Evolutionary conservation across 2,329 filamentous ascomycete genomes (phyloP).

Genomic region (Ilyonectria mors-panacis): DNA sequence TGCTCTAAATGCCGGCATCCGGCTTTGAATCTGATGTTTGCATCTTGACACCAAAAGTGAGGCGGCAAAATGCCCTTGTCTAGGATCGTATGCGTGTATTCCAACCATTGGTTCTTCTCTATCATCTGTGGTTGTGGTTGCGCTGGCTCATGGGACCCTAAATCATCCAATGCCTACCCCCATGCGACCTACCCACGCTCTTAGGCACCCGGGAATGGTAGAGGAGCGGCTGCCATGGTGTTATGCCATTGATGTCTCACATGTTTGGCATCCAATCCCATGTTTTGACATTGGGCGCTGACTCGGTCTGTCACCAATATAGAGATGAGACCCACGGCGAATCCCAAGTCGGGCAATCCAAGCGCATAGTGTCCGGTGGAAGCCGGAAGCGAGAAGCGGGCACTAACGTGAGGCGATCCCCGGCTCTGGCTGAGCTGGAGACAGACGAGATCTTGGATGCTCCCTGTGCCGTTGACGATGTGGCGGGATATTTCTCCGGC

Average conservation of each 20-base stretch:
- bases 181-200: neutral
- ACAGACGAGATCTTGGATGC: conserved; percentile 18
- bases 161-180: neutral
- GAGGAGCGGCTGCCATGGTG: neutral
- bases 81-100: neutral
- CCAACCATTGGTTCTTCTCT: conserved; percentile 2
- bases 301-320: conserved; percentile 12
- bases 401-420: conserved; percentile 37
- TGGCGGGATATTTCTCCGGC: conserved; percentile 17
- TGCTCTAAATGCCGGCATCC: neutral
- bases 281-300: conserved; percentile 1
- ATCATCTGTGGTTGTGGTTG: neutral
- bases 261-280: conserved; percentile 5
- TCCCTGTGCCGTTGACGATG: conserved; percentile 3
- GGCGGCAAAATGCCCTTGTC: neutral
- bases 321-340: conserved; percentile 3
- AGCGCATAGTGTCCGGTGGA: conserved; percentile 25
- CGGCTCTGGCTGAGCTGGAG: conserved; percentile 23
- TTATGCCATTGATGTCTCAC: conserved; percentile 12
- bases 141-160: conserved; percentile 9
- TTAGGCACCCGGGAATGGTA: neutral
- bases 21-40: neutral
- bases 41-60: conserved; percentile 1
- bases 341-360: conserved; percentile 32
- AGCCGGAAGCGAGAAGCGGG: conserved; percentile 26